phyloP scores from a whole-genome alignment of 805 yeast species.

The Dipodascopsis tothii region DNA sequence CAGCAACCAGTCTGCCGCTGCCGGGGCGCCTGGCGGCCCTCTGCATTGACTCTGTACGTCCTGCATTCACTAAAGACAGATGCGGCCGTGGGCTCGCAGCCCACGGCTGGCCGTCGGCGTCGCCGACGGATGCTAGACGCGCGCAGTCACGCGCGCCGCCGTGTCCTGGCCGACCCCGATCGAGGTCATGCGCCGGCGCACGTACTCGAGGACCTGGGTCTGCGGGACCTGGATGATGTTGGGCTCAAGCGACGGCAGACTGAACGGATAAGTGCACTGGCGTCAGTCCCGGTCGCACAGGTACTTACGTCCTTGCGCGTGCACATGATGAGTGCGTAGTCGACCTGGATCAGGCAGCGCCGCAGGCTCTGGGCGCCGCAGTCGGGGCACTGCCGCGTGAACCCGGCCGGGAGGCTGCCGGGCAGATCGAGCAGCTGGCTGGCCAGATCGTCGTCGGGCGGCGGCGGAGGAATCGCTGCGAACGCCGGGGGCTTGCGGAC shows the following conservation, averaged over 20 bases:
- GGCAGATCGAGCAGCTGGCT: too few relatives aligned
- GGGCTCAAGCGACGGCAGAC: background rate
- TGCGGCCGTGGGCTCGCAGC: background rate
- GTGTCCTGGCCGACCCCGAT: constrained; percentile 1
- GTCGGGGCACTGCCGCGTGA: too few relatives aligned
- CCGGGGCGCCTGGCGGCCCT: too few relatives aligned
- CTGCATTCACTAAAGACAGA: too few relatives aligned
- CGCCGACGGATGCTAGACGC: background rate
- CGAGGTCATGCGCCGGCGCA: background rate
- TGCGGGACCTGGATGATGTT: background rate
- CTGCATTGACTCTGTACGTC: too few relatives aligned
- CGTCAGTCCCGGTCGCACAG: background rate
- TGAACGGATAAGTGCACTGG: constrained; percentile 1
- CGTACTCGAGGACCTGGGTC: background rate
- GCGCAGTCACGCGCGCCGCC: background rate
- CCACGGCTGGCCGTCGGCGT: background rate
- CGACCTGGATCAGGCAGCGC: background rate
- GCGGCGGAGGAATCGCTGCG: too few relatives aligned
- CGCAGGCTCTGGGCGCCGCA: background rate
- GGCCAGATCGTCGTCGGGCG: too few relatives aligned
- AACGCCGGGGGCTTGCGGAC: too few relatives aligned
- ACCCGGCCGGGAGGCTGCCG: too few relatives aligned
- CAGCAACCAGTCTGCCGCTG: too few relatives aligned
- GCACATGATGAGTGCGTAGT: background rate
- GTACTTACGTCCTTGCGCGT: background rate